These are phyloP conservation scores for Phaeosphaeria sp. DNA, from an alignment of 2,329 filamentous ascomycete genomes.

Conservation along the genomic window DNA sequence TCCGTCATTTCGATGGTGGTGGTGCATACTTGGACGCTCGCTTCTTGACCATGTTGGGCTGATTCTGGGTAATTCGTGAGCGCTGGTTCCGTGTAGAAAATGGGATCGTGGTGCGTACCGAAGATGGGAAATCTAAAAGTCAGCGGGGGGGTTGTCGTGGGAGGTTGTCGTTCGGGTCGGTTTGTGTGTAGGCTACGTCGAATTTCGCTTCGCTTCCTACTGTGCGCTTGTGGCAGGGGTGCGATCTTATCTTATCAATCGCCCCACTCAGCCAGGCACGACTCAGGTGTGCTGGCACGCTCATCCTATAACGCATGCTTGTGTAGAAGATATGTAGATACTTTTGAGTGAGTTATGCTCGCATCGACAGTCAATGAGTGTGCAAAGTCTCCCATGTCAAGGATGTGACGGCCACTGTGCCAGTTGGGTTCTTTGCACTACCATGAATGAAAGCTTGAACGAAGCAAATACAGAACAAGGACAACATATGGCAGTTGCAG, in stretches of 20 bases:
- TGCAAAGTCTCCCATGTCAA: no score
- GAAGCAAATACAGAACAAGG: no score
- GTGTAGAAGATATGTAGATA: not conserved
- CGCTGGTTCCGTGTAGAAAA: slow-evolving; percentile 4
- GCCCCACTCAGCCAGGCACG: slow-evolving; percentile 8
- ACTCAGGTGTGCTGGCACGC: not conserved
- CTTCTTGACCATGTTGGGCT: slow-evolving; percentile 77
- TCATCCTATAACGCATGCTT: not conserved
- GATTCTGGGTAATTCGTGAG: slow-evolving; percentile 48
- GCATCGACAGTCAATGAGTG: no score
- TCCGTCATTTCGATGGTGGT: slow-evolving; percentile 28
- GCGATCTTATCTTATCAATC: slow-evolving; percentile 41
- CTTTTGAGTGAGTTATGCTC: no score
- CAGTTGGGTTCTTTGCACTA: not conserved
- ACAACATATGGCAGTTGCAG: no score
- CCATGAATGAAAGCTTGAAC: not conserved
- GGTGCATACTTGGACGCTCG: slow-evolving; percentile 72
- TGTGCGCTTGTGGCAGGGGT: slow-evolving; percentile 7
- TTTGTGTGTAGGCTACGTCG: slow-evolving; percentile 22
- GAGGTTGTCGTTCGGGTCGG: slow-evolving; percentile 29
- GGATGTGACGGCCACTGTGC: no score
- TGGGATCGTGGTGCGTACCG: slow-evolving; percentile 33
- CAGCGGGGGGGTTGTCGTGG: slow-evolving; percentile 45
- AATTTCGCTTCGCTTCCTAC: slow-evolving; percentile 17
- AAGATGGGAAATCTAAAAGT: slow-evolving; percentile 47